Evolutionary conservation across 2,329 filamentous ascomycete genomes (phyloP), one percentile per base, ranked within the genome.

Genomic region (Arthroderma sp.): DNA sequence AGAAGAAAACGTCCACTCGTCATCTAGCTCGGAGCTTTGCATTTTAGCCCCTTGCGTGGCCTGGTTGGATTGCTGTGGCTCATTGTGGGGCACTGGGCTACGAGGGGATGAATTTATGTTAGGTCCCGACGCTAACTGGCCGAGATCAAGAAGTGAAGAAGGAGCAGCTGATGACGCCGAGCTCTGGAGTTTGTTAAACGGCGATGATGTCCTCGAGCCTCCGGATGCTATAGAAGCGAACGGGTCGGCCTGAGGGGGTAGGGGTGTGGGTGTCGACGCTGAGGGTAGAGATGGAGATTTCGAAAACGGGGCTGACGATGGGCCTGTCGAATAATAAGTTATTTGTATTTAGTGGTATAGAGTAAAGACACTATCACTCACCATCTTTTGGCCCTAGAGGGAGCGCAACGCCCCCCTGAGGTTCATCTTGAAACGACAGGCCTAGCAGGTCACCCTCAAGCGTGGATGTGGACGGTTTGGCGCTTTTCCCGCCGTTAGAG

Each of bases 1-100:
- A 0, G 91, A 97, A 2, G 88, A 83, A 70, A 97, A 97, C 23
- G 83, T 87, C 91, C 91, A 97, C 67, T 97, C 91, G 62, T 97
- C 91, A 54, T 96, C 91, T 49, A 87, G 82, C 54, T 70, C 63
- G 5, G 69, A 60, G 31, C 75, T 76, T 6, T 74, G 47, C 6
- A 4, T 15, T 17, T 25, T 8, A 7, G 15, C 28, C 13, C n/a
- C 15, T 51, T 51, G 23, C 19, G 33, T 66, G 49, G 66, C 63
- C 58, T 62, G 66, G 62, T 58, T 65, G 66, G 60, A 19, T 65
- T 61, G 63, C 66, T 49, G 65, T 41, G 33, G 33, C 33, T n/a
- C n/a, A n/a, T n/a, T 58, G 23, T 55, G 62, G 55, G 28, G 28
- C 7, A 31, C 56, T 62, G 54, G 54, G 55, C 58, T 59, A 19